These are phyloP conservation scores for Fusarium haematococcum DNA, from an alignment of 2,329 filamentous ascomycete genomes.

Conservation along the genomic window DNA sequence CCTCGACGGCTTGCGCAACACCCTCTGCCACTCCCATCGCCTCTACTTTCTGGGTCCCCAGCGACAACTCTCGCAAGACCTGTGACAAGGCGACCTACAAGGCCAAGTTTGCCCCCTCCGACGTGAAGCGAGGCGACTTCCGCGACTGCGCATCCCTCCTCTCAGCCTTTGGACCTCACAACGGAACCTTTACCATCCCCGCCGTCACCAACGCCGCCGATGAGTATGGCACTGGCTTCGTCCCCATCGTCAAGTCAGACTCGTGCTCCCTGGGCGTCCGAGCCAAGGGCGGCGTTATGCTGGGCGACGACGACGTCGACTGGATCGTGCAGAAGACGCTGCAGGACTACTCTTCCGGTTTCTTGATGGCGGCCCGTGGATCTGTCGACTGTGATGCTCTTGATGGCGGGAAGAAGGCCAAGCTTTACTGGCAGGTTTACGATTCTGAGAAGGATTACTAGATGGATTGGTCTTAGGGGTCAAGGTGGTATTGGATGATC, in stretches of 20 bases:
- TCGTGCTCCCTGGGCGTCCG: constrained; percentile 45
- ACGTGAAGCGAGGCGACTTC: constrained; percentile 45
- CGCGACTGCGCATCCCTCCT: constrained; percentile 47
- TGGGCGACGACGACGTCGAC: constrained; percentile 33
- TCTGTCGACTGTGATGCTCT: constrained; percentile 20
- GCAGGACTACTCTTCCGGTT: constrained; percentile 29
- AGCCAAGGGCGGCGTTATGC: constrained; percentile 23
- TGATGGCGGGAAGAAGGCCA: constrained; percentile 17
- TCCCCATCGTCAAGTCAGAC: constrained; percentile 42
- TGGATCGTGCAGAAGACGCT: constrained; percentile 31
- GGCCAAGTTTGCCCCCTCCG: constrained; percentile 21
- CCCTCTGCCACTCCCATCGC: constrained; percentile 5
- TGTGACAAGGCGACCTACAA: constrained; percentile 45
- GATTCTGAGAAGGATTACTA: constrained; percentile 3
- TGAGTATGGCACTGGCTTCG: constrained; percentile 25
- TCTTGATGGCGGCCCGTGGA: constrained; percentile 29
- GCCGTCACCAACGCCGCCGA: constrained; percentile 16
- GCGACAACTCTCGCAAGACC: constrained; percentile 35
- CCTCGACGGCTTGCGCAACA: constrained; percentile 10
- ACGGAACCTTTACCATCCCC: constrained; percentile 47
- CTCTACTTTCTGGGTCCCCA: constrained; percentile 43
- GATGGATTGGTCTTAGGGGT: constrained; percentile 17
- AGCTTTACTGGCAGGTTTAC: constrained; percentile 37
- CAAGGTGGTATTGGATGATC: not conserved
- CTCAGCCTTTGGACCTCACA: constrained; percentile 44